Evolutionary conservation across 2,329 filamentous ascomycete species (phyloP), one percentile per base, ranked within the genome.

Genomic region (Aureobasidium leucospermi): DNA sequence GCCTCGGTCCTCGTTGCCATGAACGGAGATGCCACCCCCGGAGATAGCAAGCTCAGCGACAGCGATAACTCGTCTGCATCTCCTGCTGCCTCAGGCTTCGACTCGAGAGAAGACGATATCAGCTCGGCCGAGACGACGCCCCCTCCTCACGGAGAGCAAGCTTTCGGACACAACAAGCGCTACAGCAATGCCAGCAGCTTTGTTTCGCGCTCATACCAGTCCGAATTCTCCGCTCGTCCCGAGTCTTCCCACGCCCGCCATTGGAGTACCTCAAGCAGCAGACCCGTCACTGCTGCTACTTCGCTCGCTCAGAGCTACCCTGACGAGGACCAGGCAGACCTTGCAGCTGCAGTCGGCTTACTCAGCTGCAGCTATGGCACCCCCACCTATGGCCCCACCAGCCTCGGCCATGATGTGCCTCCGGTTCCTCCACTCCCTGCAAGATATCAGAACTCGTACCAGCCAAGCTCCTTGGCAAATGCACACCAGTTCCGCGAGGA

Each of bases 1-100:
- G 94, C 94, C 41, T 96, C 91, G n/a, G 94, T 97, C 56, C 80
- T 99, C 65, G 87, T 97, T 61, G 87, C 86, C 69, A 97, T 99
- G 92, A 96, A 85, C 69, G 72, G 77, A 60, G 81, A 87, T 63
- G 80, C 79, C 49, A 85, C 84, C 4, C 81, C 85, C 47, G 84
- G 85, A 31, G 83, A 86, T 60, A 78, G 86, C 60, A 85, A 84
- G 68, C 82, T 85, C 67, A 85, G 84, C 67, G 81, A 85, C 63
- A 95, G 90, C 74, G 90, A 96, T 69, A 80, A 86, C 57, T 93
- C 91, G 38, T 94, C 90, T 36, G 81, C 82, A 23, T 96, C 92
- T 19, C 90, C 92, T 2, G 85, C 85, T 23, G 88, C 88, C 19
- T 96, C 90, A 32, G 86, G 85, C 29, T 90, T 89, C 29, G 90